These are phyloP conservation scores for Paradendryphiella salina DNA, from an alignment of 2,329 filamentous ascomycete species.

Conservation along the genomic window DNA sequence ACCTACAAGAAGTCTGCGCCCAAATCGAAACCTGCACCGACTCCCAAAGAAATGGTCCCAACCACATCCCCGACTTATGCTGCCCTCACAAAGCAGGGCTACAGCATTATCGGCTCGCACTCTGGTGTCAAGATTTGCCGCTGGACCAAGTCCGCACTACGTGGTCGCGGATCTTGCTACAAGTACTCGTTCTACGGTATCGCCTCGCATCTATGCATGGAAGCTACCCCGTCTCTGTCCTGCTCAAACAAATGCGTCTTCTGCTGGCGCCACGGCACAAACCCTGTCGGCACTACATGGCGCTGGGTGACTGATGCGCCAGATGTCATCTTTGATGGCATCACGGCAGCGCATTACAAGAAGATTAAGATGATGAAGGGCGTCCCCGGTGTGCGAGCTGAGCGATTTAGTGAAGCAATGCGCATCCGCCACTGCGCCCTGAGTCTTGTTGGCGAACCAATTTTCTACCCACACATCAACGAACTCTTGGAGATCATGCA, in stretches of 20 bases:
- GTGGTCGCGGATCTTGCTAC: conserved; percentile 93
- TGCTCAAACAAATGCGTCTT: conserved; percentile 99
- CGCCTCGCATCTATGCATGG: conserved; percentile 95
- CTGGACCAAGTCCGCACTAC: conserved; percentile 96
- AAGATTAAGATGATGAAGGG: conserved; percentile 98
- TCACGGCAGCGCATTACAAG: conserved; percentile 89
- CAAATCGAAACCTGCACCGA: conserved; percentile 52
- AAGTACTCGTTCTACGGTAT: conserved; percentile 98
- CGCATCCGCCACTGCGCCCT: conserved; percentile 90
- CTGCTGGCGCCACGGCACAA: conserved; percentile 97
- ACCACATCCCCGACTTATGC: conserved; percentile 85
- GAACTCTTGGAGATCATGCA: conserved; percentile 85
- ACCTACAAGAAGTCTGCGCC: conserved; percentile 61
- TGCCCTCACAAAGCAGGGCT: conserved; percentile 92
- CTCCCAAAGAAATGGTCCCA: conserved; percentile 88
- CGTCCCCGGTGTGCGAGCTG: conserved; percentile 87
- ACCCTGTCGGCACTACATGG: conserved; percentile 95
- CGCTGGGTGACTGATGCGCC: conserved; percentile 93
- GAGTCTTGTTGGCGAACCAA: conserved; percentile 92
- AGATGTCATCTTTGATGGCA: conserved; percentile 84
- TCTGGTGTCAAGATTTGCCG: conserved; percentile 97
- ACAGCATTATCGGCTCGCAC: conserved; percentile 91
- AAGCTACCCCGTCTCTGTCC: conserved; percentile 90
- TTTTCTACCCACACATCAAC: conserved; percentile 98
- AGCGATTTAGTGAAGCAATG: conserved; percentile 91